Evolutionary conservation across 202 grass and related monocot genomes (phyloP).

Genomic region (Eragrostis tef): DNA sequence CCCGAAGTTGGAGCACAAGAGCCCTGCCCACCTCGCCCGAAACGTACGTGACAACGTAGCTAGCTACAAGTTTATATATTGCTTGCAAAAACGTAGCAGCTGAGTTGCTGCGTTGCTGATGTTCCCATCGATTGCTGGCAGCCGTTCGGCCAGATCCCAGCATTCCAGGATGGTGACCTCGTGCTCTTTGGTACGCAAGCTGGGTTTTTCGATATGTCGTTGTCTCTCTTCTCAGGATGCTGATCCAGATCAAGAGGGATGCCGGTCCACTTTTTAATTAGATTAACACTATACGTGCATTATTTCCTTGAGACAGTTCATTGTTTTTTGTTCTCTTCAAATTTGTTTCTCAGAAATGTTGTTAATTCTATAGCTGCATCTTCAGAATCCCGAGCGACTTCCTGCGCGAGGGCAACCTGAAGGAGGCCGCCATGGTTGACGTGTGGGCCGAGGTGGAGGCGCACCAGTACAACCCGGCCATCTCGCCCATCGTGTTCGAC

Average conservation of each 20-base stretch:
- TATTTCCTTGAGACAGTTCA: no score
- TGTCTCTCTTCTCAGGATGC: no score
- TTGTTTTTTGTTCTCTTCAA: no score
- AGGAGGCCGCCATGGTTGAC: conserved; percentile 2
- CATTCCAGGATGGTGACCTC: conserved; percentile 35
- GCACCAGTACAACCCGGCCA: conserved; percentile 39
- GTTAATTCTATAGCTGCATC: no score
- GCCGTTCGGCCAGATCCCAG: conserved; percentile 46
- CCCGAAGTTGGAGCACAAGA: conserved; percentile 48
- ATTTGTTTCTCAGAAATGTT: no score
- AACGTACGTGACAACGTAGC: conserved; percentile 50
- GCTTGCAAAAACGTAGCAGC: no score
- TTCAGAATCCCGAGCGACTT: conserved; percentile 24
- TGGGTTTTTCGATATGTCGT: no score
- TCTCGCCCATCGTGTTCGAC: conserved; percentile 35
- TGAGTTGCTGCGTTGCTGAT: neutral
- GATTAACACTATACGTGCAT: conserved; percentile 1
- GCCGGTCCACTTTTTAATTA: no score
- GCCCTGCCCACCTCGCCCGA: conserved; percentile 35
- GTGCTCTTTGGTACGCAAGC: conserved; percentile 16
- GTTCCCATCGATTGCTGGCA: neutral
- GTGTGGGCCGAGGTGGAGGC: conserved; percentile 40
- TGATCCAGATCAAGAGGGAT: no score
- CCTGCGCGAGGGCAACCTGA: conserved; percentile 8
- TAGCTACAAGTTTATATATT: no score